Evolutionary conservation across 1,284 basidiomycete genomes (phyloP), one percentile per base, ranked within the genome.

Genomic region (Pseudozyma sp.): DNA sequence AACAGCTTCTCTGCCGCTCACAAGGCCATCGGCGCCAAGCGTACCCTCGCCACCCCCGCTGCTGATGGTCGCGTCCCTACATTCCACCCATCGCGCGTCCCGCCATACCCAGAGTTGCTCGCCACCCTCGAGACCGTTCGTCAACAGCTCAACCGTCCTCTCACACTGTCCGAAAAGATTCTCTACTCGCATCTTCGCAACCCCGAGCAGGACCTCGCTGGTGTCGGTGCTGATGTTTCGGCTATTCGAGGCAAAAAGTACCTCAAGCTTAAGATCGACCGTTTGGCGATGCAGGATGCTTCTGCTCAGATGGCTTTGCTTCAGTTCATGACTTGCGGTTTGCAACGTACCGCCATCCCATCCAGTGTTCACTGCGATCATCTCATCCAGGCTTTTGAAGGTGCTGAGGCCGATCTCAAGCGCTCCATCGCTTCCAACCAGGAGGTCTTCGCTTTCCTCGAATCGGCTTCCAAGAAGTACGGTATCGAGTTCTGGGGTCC

Each of bases 291-390:
- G 94, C 97, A 99, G 86, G 97, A 99, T 90, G 97, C 97, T 36
- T 97, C 94, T 42, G 97, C 97, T 49, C 97, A 99, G 92, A 99
- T 99, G 97, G 97, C 97, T 44, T 92, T 97, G 62, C 87, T 99
- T 60, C 97, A 99, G 86, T 99, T 99, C 86, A 98, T 98, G 93
- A 97, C 96, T 63, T 97, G 95, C 68, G 94, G 94, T 39, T 89
- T 98, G 59, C 87, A 90, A 25, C 89, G 89, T 70, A 93, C 91
- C 79, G 93, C 93, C 35, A 95, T 99, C 9, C 96, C 97, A 88
- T 92, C 87, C 89, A 97, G 85, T 73, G 88, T 90, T 45, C 97
- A 99, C 86, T 99, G 97, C 83, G 97, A 99, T 85, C 97, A 99
- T 87, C 63, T 84, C 35, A 84, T 84, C 86, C 85, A 83, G 62